Evolutionary conservation across 1,284 basidiomycete species (phyloP).

Genomic region (Austroboletus novae-zelandiae): DNA sequence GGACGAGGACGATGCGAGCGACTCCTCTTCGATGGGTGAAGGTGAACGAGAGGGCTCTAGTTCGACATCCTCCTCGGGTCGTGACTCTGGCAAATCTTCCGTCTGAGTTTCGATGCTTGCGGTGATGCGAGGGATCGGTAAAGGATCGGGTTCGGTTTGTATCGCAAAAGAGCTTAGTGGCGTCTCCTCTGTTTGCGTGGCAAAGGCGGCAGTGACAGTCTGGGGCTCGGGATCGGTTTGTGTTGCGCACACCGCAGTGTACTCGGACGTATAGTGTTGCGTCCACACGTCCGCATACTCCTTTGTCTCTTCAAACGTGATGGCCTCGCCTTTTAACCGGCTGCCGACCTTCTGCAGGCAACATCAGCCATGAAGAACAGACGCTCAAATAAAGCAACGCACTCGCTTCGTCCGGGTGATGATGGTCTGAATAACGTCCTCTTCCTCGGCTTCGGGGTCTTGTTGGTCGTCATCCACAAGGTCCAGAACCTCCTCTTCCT

Average conservation of each 20-base stretch:
- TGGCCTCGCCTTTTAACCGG: conserved; percentile 49
- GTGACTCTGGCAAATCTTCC: conserved; percentile 42
- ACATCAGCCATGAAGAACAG: conserved; percentile 10
- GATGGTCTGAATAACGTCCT: conserved; percentile 74
- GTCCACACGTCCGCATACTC: conserved; percentile 68
- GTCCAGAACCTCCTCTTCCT: conserved; percentile 32
- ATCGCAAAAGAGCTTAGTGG: conserved; percentile 15
- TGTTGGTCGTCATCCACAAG: conserved; percentile 49
- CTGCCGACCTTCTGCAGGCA: conserved; percentile 60
- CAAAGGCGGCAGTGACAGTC: conserved; percentile 19
- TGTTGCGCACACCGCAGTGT: conserved; percentile 36
- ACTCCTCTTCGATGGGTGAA: conserved; percentile 46
- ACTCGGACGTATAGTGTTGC: conserved; percentile 59
- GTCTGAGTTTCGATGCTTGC: conserved; percentile 64
- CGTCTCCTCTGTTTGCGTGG: conserved; percentile 31
- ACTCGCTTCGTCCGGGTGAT: conserved; percentile 77
- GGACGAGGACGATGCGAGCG: conserved; percentile 67
- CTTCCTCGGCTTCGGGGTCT: conserved; percentile 67
- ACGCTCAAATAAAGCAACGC: conserved; percentile 25
- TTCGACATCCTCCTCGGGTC: conserved; percentile 23
- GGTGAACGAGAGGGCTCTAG: conserved; percentile 37
- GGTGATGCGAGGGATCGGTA: conserved; percentile 28
- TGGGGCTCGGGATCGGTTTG: conserved; percentile 40
- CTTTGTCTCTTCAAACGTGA: conserved; percentile 62
- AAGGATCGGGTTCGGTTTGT: conserved; percentile 37